These are phyloP conservation scores for Myriosclerotinia curreyana DNA, from an alignment of 2,329 filamentous ascomycete species.

Conservation along the genomic window DNA sequence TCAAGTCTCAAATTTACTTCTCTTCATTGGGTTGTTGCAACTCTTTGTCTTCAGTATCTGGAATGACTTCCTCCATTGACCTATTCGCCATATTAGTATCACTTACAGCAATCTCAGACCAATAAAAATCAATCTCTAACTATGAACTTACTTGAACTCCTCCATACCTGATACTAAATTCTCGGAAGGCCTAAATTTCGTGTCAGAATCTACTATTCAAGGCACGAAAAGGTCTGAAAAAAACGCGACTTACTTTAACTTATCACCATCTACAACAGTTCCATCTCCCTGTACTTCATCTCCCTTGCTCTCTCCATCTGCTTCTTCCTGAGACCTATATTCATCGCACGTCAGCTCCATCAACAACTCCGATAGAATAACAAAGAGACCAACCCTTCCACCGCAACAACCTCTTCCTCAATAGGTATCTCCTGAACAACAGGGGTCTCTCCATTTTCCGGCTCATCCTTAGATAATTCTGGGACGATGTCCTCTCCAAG, in stretches of 20 bases:
- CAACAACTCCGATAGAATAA: not conserved
- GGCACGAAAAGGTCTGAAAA: not conserved
- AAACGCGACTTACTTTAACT: not conserved
- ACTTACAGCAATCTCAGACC: fast-evolving
- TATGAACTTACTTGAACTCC: not conserved
- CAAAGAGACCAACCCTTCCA: not conserved
- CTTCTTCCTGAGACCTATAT: constrained; percentile 1
- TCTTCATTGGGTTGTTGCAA: not conserved
- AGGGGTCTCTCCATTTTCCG: not conserved
- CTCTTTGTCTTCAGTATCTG: not conserved
- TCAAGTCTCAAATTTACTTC: not conserved
- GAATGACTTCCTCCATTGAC: not conserved
- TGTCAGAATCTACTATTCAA: not conserved
- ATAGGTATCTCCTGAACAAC: not conserved
- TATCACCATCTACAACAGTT: not conserved
- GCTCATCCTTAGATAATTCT: not conserved
- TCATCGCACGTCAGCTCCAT: not conserved
- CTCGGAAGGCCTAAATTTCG: not conserved
- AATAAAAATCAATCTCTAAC: not conserved
- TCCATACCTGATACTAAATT: not conserved
- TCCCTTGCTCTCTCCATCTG: not conserved
- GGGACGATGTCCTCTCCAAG: not conserved
- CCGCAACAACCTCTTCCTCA: constrained; percentile 8
- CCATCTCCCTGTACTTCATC: not conserved
- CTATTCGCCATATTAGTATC: not conserved